A percentile compares a stretch with the other conserved stretches of the same genome.
Evolutionary conservation across 371 early-diverging fungal species (phyloP).

Genomic region (Lichtheimia corymbifera): DNA sequence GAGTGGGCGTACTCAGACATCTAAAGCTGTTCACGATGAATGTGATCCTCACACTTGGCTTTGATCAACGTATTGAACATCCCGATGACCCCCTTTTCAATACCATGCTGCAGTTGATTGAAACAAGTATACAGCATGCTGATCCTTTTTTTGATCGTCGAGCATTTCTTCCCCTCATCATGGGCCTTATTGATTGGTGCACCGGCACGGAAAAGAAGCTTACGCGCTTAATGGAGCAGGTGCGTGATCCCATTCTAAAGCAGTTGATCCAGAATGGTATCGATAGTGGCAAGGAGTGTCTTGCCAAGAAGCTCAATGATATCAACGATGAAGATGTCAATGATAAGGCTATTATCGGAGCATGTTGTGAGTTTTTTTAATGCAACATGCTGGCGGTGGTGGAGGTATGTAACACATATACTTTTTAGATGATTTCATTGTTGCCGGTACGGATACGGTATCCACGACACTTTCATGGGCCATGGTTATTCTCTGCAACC

Average conservation of each 20-base stretch:
- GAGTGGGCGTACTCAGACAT: not conserved
- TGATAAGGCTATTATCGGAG: not conserved
- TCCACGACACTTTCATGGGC: slow-evolving; percentile 18
- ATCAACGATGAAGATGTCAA: slow-evolving; percentile 4
- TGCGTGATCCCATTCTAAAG: slow-evolving; percentile 7
- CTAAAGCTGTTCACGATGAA: slow-evolving; percentile 3
- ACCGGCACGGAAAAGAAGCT: not conserved
- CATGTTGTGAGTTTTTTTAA: slow-evolving; percentile 11
- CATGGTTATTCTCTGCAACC: slow-evolving; percentile 13
- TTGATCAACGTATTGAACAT: slow-evolving; percentile 6
- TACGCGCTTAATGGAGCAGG: not conserved
- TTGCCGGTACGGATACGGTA: slow-evolving; percentile 19
- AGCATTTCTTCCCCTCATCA: slow-evolving; percentile 17
- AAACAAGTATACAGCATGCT: slow-evolving; percentile 10
- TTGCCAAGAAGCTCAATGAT: not conserved
- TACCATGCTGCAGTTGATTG: not conserved
- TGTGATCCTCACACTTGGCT: slow-evolving; percentile 1
- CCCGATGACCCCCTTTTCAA: slow-evolving; percentile 15
- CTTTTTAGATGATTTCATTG: slow-evolving; percentile 18
- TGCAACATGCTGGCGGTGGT: too few species aligned
- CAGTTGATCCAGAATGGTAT: slow-evolving; percentile 6
- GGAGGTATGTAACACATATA: not conserved
- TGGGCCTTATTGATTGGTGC: slow-evolving; percentile 2
- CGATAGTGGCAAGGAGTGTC: not conserved
- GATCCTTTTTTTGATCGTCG: slow-evolving; percentile 9